Evolutionary conservation across 1,284 basidiomycete genomes (phyloP).

Genomic region (Ceratobasidium sp.): DNA sequence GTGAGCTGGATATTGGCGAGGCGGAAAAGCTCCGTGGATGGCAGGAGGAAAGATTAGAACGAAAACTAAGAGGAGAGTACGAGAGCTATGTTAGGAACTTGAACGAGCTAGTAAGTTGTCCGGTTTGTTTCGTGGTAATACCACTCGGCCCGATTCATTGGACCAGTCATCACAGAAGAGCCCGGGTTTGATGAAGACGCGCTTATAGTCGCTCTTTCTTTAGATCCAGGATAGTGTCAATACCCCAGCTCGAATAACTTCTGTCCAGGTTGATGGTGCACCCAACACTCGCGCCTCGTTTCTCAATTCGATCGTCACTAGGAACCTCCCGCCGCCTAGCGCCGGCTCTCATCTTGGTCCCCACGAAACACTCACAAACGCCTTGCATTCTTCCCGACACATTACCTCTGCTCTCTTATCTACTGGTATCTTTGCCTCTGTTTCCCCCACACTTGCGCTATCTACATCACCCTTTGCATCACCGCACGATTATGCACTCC

Average conservation of each 20-base stretch:
- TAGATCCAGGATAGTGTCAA: constrained; percentile 77
- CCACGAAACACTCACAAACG: constrained; percentile 68
- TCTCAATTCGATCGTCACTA: constrained; percentile 81
- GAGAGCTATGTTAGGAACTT: constrained; percentile 77
- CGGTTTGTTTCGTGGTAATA: neutral
- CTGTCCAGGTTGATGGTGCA: constrained; percentile 86
- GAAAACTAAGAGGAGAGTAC: constrained; percentile 80
- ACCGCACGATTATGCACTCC: constrained; percentile 83
- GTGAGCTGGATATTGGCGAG: constrained; percentile 64
- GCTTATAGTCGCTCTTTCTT: neutral
- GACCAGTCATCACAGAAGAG: neutral
- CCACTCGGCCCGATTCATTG: neutral
- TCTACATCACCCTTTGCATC: constrained; percentile 70
- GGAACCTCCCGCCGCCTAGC: constrained; percentile 63
- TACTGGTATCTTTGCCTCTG: constrained; percentile 80
- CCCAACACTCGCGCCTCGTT: constrained; percentile 81
- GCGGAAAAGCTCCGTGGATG: constrained; percentile 71
- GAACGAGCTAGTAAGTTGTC: constrained; percentile 73
- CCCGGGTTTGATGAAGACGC: constrained; percentile 31
- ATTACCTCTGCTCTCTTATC: constrained; percentile 74
- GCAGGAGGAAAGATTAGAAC: constrained; percentile 76
- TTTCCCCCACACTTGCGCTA: constrained; percentile 80
- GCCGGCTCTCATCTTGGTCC: constrained; percentile 51
- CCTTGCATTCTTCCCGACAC: constrained; percentile 75
- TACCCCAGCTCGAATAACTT: constrained; percentile 72